Base-by-base conservation (phyloP, 2,329 filamentous ascomycete species). In the Chrysoporthe austroafricana region DNA sequence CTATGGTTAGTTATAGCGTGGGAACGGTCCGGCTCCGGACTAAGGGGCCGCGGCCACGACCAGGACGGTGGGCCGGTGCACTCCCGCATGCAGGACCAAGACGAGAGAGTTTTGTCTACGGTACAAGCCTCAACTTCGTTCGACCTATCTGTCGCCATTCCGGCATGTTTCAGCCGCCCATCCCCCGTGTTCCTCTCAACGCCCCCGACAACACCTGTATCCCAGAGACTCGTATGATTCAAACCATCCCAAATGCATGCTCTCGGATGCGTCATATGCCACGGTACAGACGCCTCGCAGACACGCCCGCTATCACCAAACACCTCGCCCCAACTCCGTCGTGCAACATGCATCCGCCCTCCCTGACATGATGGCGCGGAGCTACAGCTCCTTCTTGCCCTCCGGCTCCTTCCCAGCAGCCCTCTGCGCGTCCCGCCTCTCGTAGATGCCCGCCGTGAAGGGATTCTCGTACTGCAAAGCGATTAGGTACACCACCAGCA, bases 391-490 rank as follows among this genome's bases (percentile, higher is more conserved):
- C 80, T 88, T 88, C 81, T 87, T 86, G 73, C 78, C 78, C 66
- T 80, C 78, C 56, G 67, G 73, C 71, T 75, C 79, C 76, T 62
- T 62, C 16, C 68, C 72, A 5, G 63, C 66, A 32, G 69, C 84
- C 71, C 84, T 82, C 76, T 88, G 84, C 67, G 80, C 80, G 67
- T 94, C 91, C 69, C 92, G 86, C 88, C 96, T 96, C 72, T 90
- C 91, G 79, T 98, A 99, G 76, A 99, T 99, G 72, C 87, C 92
- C 3, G 89, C 88, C 7, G 96, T 99, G 81, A 98, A 99, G 4
- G 95, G 95, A 79, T 98, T 95, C 84, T 98, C 95, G 81, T 89
- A 97, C 74, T 84, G 84, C 76, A 97, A 84, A 13, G 95, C 95
- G 70, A 97, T 80, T 76, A 89, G 83, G 80, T 98, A 98, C 66